Base-by-base conservation (phyloP, 2,329 filamentous ascomycete genomes). In the Cercospora brassicicola region DNA sequence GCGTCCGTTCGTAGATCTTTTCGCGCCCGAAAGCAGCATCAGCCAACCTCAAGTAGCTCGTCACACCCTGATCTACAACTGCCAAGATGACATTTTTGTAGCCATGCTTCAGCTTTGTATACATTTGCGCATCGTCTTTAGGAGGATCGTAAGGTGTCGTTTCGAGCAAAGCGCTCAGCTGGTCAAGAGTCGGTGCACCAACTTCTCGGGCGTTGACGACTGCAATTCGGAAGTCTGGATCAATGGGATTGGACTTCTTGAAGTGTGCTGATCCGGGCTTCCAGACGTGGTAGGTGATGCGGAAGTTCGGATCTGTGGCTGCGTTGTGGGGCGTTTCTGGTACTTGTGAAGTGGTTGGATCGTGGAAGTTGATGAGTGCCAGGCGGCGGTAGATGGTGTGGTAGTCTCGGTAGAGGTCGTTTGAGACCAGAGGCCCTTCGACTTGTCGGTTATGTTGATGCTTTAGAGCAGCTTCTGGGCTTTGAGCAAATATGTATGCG, bases 31-130 rank as follows among this genome's bases (percentile, higher is more conserved):
- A 97, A 0, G 89, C 90, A 10, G 89, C 89, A 82, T 98, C 93
- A 1, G 87, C 88, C 67, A 97, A 85, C 26, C 91, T 84, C 75
- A 97, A 84, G 77, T 94, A 98, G 78, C 94, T 98, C 56, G 94
- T 90, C 23, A 98, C 85, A 0, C 95, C 95, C 70, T 93, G 87
- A 78, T 98, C 95, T 36, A 97, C 93, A 2, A 98, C 87, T 0
- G 94, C 95, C 26, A 99, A 78, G 36, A 97, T 84, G 33, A 95
- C 91, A 79, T 92, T 95, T 71, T 92, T 87, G 78, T 90, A 89
- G 1, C 93, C 95, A 75, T 96, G 89, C 79, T 93, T 94, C 71
- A 98, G 82, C 67, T 91, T 88, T 75, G 90, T 87, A 76, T 96
- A 95, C 71, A 94, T 80, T 71, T 85, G 80, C 30, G 64, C 72